These are phyloP conservation scores for Sarocladiaceae sp. DNA, from an alignment of 2,329 filamentous ascomycete genomes.

Conservation along the genomic window DNA sequence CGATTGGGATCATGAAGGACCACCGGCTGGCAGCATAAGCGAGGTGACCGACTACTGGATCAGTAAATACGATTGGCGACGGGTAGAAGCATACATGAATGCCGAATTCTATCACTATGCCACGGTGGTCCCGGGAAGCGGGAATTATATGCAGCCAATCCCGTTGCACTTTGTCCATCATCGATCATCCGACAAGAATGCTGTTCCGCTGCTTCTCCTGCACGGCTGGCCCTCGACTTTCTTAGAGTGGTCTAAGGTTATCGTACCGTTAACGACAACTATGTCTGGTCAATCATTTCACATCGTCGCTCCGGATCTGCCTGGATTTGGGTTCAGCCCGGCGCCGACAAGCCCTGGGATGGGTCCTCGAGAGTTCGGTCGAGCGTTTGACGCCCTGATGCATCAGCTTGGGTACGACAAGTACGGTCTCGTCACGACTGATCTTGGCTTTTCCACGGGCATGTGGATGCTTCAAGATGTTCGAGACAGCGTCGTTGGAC, in stretches of 20 bases:
- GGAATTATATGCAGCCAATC: slow-evolving; percentile 7
- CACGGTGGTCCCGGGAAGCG: slow-evolving; percentile 3
- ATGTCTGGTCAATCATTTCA: slow-evolving; percentile 11
- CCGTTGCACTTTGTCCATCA: slow-evolving; percentile 16
- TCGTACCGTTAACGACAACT: background rate
- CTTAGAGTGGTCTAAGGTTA: slow-evolving; percentile 10
- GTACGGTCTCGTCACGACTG: slow-evolving; percentile 13
- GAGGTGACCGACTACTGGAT: slow-evolving; percentile 10
- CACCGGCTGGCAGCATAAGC: slow-evolving; percentile 4
- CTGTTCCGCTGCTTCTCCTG: slow-evolving; percentile 13
- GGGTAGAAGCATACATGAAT: slow-evolving; percentile 8
- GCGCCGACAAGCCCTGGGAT: slow-evolving; percentile 12
- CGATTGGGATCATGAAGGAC: too few relatives aligned
- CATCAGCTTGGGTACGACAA: slow-evolving; percentile 13
- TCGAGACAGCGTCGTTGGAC: slow-evolving; percentile 11
- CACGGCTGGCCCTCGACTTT: slow-evolving; percentile 11
- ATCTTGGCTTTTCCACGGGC: slow-evolving; percentile 12
- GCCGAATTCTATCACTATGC: slow-evolving; percentile 10
- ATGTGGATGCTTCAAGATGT: slow-evolving; percentile 12
- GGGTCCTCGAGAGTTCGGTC: slow-evolving; percentile 11
- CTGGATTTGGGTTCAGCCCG: slow-evolving; percentile 17
- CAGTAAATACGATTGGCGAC: slow-evolving; percentile 10
- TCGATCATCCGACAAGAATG: slow-evolving; percentile 8
- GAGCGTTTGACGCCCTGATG: slow-evolving; percentile 14
- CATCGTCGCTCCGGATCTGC: slow-evolving; percentile 15